Base-by-base conservation (phyloP, 176 grass and related monocot genomes). In the Oryza australiensis region DNA sequence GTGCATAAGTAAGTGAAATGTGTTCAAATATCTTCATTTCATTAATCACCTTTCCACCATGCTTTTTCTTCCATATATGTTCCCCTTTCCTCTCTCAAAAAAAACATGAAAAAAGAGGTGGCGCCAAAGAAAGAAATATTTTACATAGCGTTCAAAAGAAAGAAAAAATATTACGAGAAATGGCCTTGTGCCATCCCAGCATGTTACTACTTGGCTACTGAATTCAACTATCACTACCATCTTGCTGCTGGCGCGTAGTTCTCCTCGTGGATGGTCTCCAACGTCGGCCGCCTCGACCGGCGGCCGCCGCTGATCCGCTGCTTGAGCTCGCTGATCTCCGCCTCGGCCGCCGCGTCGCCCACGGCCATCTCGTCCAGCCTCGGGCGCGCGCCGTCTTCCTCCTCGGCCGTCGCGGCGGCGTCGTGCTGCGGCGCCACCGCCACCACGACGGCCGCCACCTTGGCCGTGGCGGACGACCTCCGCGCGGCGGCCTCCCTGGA, bases 201-300 rank as follows among this genome's bases (percentile, higher is more conserved):
- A n/a, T 43, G 41, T 66, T 65, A 62, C 14, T 65, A 62, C 14
- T 60, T 59, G 57, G 57, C 26, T 40, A 83, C 5, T 12, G 35
- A 37, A 37, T 37, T 37, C 7, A 37, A 0, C 18, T 23, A 62
- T 20, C 26, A 12, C 85, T 55, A 82, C 59, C 53, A 89, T 82
- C 62, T 73, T 20, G 71, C 64, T 5, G 75, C 34, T 60, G 22
- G 8, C 41, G 71, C 49, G 76, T 76, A 90, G 79, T 73, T 77
- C 73, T 98, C 96, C 87, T 99, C 96, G 3, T 86, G 30, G 42
- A 99, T 98, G 8, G 96, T 99, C 83, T 95, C 93, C 82, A 99
- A 73, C 49, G 82, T 85, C 16, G 93, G 93, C 4, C 76, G 88
- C 65, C 93, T 90, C 15, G 89, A 93, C 69, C 89, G 82, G 12